Base-by-base conservation (phyloP, 2,329 filamentous ascomycete genomes). In the Colletotrichum noveboracense region DNA sequence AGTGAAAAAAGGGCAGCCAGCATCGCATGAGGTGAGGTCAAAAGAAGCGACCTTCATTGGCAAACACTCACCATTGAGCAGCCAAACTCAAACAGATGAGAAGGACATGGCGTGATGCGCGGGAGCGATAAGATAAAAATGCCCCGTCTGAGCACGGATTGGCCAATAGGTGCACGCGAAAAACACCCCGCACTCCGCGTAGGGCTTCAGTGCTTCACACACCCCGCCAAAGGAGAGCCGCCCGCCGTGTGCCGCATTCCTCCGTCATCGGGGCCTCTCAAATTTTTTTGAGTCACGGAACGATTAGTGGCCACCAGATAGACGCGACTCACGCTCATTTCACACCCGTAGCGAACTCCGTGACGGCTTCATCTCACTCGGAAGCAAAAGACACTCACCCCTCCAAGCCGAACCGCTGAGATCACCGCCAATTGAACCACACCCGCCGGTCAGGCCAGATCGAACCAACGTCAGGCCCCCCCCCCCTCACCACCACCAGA, bases 261-360 rank as follows among this genome's bases (percentile, higher is more conserved):
- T 62, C 67, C 55, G 73, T 73, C 56, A 75, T 75, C 73, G 73
- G 73, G 68, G 28, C 61, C 26, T 58, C 32, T 68, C 58, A 56
- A 68, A 65, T 43, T 75, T 75, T 75, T 72, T 75, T 73, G 64
- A 75, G 73, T 75, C 69, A 75, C 56, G 62, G 36, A 58, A 38
- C 5, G 26, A 56, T 30, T 52, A 38, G 62, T 58, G 36, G 68
- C 60, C 58, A 70, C 32, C 32, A 28, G 30, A 34, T 75, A 43
- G 43, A 32, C 21, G 34, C 32, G 62, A 60, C 32, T 72, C 62
- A 56, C 66, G 30, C 58, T 65, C 71, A 71, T 16, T 60, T 66
- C 65, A 69, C 30, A 28, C 16, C 18, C 7, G 9, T 30, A 26
- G 55, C 26, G 26, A 58, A 0, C 4, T 21, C 43, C n/a, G n/a